phyloP scores from a whole-genome alignment of 2,329 filamentous ascomycete species.

The Celoporthe dispersa region DNA sequence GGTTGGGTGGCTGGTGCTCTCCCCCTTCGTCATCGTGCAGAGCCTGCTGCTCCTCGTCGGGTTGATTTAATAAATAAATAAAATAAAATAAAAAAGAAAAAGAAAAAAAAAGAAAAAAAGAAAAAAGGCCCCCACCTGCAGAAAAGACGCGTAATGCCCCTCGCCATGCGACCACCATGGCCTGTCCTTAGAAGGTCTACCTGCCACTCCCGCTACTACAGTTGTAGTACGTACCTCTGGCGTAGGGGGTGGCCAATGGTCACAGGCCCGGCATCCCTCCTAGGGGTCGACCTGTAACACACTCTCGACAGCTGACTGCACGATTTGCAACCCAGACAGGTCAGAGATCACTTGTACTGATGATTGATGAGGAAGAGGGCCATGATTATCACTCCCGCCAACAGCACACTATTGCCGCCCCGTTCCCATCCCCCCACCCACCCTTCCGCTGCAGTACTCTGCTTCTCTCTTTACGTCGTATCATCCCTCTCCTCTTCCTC shows the following conservation, averaged over 20 bases:
- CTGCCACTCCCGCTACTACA: neutral
- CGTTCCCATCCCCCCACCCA: no score
- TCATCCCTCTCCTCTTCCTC: neutral
- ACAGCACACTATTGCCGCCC: neutral
- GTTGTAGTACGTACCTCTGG: neutral
- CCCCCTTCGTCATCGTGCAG: no score
- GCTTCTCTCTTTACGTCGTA: neutral
- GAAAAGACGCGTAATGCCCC: slow-evolving; percentile 24
- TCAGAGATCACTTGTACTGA: neutral
- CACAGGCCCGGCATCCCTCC: neutral
- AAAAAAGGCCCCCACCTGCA: slow-evolving; percentile 17
- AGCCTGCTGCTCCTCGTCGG: no score
- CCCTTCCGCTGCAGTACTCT: neutral
- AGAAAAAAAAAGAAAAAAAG: slow-evolving; percentile 1
- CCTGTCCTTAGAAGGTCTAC: neutral
- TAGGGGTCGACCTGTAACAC: neutral
- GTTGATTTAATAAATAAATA: no score
- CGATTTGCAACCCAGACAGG: neutral
- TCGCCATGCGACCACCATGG: neutral
- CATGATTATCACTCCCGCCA: neutral
- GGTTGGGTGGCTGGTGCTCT: no score
- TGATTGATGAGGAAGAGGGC: neutral
- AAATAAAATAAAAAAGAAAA: slow-evolving; percentile 8
- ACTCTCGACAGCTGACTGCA: slow-evolving; percentile 7
- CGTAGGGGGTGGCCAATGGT: neutral